Base-by-base conservation (phyloP, 495 filamentous ascomycete species). In the Penicillium manginii region DNA sequence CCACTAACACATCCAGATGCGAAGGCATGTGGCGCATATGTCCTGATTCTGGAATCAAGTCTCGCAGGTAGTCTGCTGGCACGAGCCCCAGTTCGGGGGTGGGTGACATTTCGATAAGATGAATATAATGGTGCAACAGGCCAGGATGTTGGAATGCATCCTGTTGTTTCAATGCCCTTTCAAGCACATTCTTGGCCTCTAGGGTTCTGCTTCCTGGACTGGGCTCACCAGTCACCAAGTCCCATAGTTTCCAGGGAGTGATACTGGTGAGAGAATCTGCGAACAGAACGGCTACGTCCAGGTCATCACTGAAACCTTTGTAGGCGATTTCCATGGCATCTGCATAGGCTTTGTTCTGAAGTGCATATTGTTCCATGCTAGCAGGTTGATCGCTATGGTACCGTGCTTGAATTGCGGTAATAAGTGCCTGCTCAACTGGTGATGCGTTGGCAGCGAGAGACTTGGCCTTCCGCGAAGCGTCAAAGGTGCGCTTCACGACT, bases 11-110 rank as follows among this genome's bases (percentile, higher is more conserved):
- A 64, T 90, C 86, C 45, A 90, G 70, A 67, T 90, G 87, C 0
- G 81, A 79, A 0, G 86, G 86, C 86, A 90, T 90, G 59, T 90
- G 87, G 50, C 81, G 77, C 33, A 86, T 67, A 60, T 90, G 87
- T 1, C 86, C 86, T 0, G 82, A 74, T 54, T 88, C 85, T 0
- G 87, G 86, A 17, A 86, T 75, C 0, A 89, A 76, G 11, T 75
- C 75, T 4, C 85, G 81, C n/a, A 90, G 76, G 23, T 75, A 69
- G 58, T 88, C 82, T 0, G 84, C 84, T 0, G 75, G 74, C 6
- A 69, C 65, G 2, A 88, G 64, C 0, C 81, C 86, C 1, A 65
- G 50, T 54, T 88, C 86, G 0, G 86, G 86, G 4, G 74, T 78
- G 0, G 66, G 60, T 0, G 86, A 89, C 86, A 88, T 89, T 63